Evolutionary conservation across 1,139 yeast species (phyloP).

Genomic region (Candida sojae): DNA sequence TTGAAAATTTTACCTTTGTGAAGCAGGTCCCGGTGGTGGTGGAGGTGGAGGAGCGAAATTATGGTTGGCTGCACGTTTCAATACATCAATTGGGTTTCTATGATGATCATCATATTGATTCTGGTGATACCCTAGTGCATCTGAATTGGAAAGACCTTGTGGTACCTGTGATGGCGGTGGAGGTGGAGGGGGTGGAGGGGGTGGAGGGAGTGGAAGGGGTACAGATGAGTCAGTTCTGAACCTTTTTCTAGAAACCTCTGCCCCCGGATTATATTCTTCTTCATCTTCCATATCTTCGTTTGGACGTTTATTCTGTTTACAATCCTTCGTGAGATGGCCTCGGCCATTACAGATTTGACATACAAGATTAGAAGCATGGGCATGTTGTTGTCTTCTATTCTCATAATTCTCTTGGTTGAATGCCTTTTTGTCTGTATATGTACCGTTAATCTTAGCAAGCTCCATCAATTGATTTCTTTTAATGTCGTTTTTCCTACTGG

Average conservation of each 20-base stretch:
- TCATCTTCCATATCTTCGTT: not conserved
- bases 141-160: no score
- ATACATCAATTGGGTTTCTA: not conserved
- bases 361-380: slow-evolving; percentile 58
- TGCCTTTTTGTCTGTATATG: slow-evolving; percentile 79
- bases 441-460: slow-evolving; percentile 91
- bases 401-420: slow-evolving; percentile 61
- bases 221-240: slow-evolving; percentile 14
- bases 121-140: no score
- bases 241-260: slow-evolving; percentile 12
- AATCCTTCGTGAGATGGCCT: slow-evolving; percentile 91
- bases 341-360: slow-evolving; percentile 78
- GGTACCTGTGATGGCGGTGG: slow-evolving; percentile 13
- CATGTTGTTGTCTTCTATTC: slow-evolving; percentile 39
- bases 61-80: no score
- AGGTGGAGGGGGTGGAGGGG: slow-evolving; percentile 23
- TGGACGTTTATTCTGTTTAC: slow-evolving; percentile 40
- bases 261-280: slow-evolving; percentile 1
- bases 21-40: slow-evolving; percentile 12
- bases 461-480: slow-evolving; percentile 91
- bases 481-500: slow-evolving; percentile 92
- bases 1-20: no score
- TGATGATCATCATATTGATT: slow-evolving; percentile 13
- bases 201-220: slow-evolving; percentile 18
- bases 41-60: slow-evolving; percentile 17